A percentile compares a stretch with the other conserved stretches of the same genome.
Conservation (phyloP, 2,329 filamentous ascomycete species). For the Fusarium siculi region DNA sequence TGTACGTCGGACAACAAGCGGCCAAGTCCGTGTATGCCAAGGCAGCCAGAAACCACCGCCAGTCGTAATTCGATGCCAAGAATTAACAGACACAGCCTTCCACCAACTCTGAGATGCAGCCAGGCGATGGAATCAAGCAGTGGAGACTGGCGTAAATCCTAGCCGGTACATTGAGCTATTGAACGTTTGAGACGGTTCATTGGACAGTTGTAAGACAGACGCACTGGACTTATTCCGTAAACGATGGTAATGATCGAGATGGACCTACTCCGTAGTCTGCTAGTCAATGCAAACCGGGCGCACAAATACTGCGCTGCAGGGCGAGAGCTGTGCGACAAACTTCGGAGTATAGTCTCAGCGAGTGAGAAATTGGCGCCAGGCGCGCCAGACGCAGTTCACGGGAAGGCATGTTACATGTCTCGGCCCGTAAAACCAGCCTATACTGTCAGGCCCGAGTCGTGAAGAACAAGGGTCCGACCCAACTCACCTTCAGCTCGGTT, state of each 20-base stretch:
- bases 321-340: not conserved
- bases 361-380: slow-evolving; percentile 19
- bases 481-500: slow-evolving; percentile 16
- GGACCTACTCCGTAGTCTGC: not conserved
- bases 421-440: slow-evolving; percentile 1
- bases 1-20: slow-evolving; percentile 15
- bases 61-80: slow-evolving; percentile 12
- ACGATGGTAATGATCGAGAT: slow-evolving; percentile 1
- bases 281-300: slow-evolving; percentile 4
- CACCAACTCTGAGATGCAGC: slow-evolving; percentile 14
- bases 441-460: slow-evolving; percentile 10
- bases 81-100: slow-evolving; percentile 18
- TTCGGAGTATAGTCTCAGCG: not conserved
- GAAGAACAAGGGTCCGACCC: not conserved
- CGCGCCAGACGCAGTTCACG: slow-evolving; percentile 27
- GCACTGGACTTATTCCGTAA: slow-evolving; percentile 14
- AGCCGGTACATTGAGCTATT: slow-evolving; percentile 11
- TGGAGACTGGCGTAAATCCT: slow-evolving; percentile 31
- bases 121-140: slow-evolving; percentile 31
- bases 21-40: slow-evolving; percentile 31
- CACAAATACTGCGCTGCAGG: not conserved
- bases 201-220: slow-evolving; percentile 21
- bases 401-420: slow-evolving; percentile 11
- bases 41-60: slow-evolving; percentile 1
- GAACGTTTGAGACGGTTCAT: slow-evolving; percentile 36